A percentile compares a stretch with the other conserved stretches of the same genome.
These are phyloP conservation scores for Pleurotus salmoneostramineus DNA, from an alignment of 768 basidiomycete species.

Conservation along the genomic window DNA sequence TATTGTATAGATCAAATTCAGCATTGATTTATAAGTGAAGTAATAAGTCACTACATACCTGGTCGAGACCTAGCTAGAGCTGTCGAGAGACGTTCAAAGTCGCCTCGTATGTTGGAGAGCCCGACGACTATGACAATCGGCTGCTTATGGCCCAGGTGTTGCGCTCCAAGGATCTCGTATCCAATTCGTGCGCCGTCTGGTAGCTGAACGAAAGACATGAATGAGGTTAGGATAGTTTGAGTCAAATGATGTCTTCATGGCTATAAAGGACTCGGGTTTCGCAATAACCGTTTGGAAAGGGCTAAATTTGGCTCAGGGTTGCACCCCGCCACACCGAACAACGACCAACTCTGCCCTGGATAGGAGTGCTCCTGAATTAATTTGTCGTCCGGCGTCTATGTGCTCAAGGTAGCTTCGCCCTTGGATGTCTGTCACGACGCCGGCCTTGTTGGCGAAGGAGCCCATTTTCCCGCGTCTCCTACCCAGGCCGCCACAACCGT, in stretches of 20 bases:
- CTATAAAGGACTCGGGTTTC: too few relatives aligned
- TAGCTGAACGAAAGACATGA: constrained; percentile 15
- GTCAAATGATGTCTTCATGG: too few relatives aligned
- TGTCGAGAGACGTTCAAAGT: constrained; percentile 32
- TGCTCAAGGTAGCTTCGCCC: background rate
- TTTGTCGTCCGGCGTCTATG: background rate
- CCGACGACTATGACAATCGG: constrained; percentile 42
- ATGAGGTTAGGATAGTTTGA: background rate
- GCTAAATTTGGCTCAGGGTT: too few relatives aligned
- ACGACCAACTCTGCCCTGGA: too few relatives aligned
- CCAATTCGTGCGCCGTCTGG: constrained; percentile 40
- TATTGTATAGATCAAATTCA: constrained; percentile 22
- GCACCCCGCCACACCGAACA: too few relatives aligned
- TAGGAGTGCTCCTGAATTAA: background rate
- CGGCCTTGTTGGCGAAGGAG: constrained; percentile 71
- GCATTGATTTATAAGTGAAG: background rate
- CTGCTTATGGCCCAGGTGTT: constrained; percentile 21
- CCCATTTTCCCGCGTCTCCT: constrained; percentile 61
- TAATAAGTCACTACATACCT: constrained; percentile 22
- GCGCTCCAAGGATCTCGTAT: constrained; percentile 38
- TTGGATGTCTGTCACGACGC: constrained; percentile 49
- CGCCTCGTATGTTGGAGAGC: constrained; percentile 32
- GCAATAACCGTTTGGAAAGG: too few relatives aligned
- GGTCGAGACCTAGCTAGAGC: constrained; percentile 31
- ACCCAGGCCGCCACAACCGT: constrained; percentile 61